Evolutionary conservation across 129 eudicot species (phyloP).

Genomic region (Logfia minima): DNA sequence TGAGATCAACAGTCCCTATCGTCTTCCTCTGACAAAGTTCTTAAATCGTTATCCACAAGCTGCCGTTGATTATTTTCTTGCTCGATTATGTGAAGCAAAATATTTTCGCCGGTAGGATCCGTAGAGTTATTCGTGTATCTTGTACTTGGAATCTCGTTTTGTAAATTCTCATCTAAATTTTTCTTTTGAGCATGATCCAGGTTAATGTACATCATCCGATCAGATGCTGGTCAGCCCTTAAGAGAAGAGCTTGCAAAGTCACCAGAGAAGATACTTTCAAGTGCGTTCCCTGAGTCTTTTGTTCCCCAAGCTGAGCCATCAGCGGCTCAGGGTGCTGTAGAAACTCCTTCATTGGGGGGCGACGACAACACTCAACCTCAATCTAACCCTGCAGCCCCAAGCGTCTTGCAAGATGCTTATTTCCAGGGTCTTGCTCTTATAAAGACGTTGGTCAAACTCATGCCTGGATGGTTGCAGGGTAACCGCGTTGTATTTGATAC

Average conservation of each 20-base stretch:
- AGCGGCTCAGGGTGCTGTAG: conserved; percentile 49
- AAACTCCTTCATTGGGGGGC: conserved; percentile 40
- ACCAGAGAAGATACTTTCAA: conserved; percentile 84
- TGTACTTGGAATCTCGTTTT: neutral
- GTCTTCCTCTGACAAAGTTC: conserved; percentile 90
- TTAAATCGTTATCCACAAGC: conserved; percentile 84
- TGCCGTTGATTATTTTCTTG: conserved; percentile 95
- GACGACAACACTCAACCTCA: conserved; percentile 57
- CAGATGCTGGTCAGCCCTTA: conserved; percentile 99
- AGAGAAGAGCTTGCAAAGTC: conserved; percentile 98
- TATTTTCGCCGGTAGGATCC: conserved; percentile 75
- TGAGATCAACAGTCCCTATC: conserved; percentile 98
- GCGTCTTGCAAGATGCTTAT: conserved; percentile 67
- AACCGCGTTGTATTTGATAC: conserved; percentile 80
- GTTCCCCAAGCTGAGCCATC: conserved; percentile 56
- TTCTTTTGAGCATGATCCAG: conserved; percentile 41
- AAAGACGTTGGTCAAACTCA: conserved; percentile 84
- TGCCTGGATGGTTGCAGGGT: conserved; percentile 94
- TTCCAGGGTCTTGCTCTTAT: conserved; percentile 91
- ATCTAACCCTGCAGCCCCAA: conserved; percentile 53
- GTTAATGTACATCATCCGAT: conserved; percentile 90
- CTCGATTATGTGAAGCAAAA: conserved; percentile 84
- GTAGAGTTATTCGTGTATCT: neutral
- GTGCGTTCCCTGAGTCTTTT: conserved; percentile 79
- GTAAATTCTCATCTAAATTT: conserved; percentile 5